Evolutionary conservation across 179 eudicot species (phyloP), one percentile per base, ranked within the genome.

Genomic region (Vitellaria paradoxa): DNA sequence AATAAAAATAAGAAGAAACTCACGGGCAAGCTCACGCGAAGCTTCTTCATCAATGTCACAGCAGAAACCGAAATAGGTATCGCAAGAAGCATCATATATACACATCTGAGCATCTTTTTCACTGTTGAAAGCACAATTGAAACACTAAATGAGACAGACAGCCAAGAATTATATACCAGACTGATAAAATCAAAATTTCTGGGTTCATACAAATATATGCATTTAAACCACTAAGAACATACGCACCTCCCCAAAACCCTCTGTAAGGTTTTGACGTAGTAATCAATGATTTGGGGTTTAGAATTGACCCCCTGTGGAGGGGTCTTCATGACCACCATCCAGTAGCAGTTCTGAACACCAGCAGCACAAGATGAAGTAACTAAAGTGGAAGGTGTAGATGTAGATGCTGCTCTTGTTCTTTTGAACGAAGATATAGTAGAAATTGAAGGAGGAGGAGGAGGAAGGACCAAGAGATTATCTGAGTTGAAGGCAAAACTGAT

Each of bases 41-140:
- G 82, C 78, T 80, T 85, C 85, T 80, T 87, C 89, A 81, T 90
- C 89, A 82, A 90, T 75, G 59, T 80, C 81, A 76, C 98, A 93
- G 80, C 91, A 91, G 71, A 93, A 93, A 24, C 97, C 89, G 55
- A 87, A 93, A 77, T 82, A 77, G 73, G 87, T 87, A 75, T 81
- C 84, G 66, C 79, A 90, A 68, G 91, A 93, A 77, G 89, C 94
- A 83, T 90, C 83, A 84, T 93, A 93, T 68, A 93, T 87, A 73
- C 89, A 86, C 84, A 80, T 88, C 77, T 87, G 90, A 37, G 97
- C 94, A 81, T 91, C 89, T 84, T 76, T 85, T 66, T 89, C 87
- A 83, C 97, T 91, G 83, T 61, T 56, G 67, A 81, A 37, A 53
- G 6, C 1, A 17, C 66, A 83, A 66, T 20, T 9, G 37, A 68